Percentiles rank a stretch among this genome's conserved stretches.
These are phyloP conservation scores for Beauveria brongniartii DNA, from an alignment of 2,329 filamentous ascomycete species.

Conservation along the genomic window DNA sequence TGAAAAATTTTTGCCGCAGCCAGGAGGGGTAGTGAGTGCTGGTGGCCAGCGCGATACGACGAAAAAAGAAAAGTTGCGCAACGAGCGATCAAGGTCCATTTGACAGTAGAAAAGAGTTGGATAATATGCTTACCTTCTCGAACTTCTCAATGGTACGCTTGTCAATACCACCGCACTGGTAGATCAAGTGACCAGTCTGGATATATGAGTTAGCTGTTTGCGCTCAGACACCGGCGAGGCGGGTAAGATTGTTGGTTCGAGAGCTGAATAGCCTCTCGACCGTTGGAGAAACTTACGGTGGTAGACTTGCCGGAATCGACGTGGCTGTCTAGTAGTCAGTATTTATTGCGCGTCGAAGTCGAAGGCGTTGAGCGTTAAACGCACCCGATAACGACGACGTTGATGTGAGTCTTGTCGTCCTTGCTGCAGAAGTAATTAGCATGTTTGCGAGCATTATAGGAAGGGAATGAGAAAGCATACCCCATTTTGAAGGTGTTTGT, in stretches of 20 bases:
- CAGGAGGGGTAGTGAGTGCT: constrained; percentile 15
- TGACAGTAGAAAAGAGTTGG: background rate
- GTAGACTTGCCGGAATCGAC: constrained; percentile 99
- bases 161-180: constrained; percentile 99
- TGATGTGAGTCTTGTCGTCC: constrained; percentile 92
- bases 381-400: constrained; percentile 87
- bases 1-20: constrained; percentile 17
- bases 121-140: constrained; percentile 75
- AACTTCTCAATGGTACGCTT: constrained; percentile 99
- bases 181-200: constrained; percentile 85
- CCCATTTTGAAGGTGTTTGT: constrained; percentile 29
- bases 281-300: constrained; percentile 58
- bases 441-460: background rate
- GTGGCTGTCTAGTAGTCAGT: constrained; percentile 50
- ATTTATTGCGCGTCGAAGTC: constrained; percentile 22
- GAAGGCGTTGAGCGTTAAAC: constrained; percentile 14
- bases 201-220: constrained; percentile 22
- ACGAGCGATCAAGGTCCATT: background rate
- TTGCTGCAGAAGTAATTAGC: constrained; percentile 52
- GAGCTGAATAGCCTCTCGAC: background rate
- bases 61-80: constrained; percentile 15
- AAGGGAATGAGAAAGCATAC: constrained; percentile 13
- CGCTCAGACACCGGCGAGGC: background rate
- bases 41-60: constrained; percentile 15
- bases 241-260: constrained; percentile 5